Evolutionary conservation across 2,329 filamentous ascomycete genomes (phyloP), one percentile per base, ranked within the genome.

Genomic region (Alternaria metachromatica): DNA sequence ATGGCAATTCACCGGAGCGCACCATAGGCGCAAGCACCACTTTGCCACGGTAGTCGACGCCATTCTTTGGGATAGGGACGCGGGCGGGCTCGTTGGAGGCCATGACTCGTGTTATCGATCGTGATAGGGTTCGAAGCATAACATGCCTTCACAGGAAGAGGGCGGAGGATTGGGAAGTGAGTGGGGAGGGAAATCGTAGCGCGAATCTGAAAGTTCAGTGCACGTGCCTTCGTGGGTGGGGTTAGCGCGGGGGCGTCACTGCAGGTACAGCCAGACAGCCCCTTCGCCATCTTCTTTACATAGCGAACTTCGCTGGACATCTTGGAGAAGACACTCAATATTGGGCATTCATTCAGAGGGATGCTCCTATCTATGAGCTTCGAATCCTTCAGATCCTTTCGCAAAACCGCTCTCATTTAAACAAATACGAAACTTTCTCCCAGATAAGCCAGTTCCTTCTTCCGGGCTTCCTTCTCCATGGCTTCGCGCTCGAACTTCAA

Each of bases 21-120:
- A 97, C 95, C 96, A 99, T 99, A 44, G 96, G 96, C 65, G 96
- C 96, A 67, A 99, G 90, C 48, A 98, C 96, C 69, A 98, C 83
- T 81, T 96, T 97, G 81, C 92, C 92, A 72, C 95, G 89, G 82
- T 97, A 98, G 84, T 97, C 94, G 75, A 97, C 94, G 55, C 95
- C 95, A 80, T 91, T 92, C 65, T 86, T 87, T 68, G 95, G 95
- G 70, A 97, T 97, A 55, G 93, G 90, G 41, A 97, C 92, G 77
- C 85, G 89, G 77, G 91, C 67, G 12, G 76, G 73, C 60, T 68
- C 65, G 23, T 63, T 55, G 41, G 74, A 66, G 44, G 76, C 76
- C 77, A 79, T 79, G 59, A 62, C 69, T 72, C 66, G 68, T 73
- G 64, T 69, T 70, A 76, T 67, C 55, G 64, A 63, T 50, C 69